phyloP scores from a whole-genome alignment of 2,329 filamentous ascomycete species.

The Stachybotrys chartarum region DNA sequence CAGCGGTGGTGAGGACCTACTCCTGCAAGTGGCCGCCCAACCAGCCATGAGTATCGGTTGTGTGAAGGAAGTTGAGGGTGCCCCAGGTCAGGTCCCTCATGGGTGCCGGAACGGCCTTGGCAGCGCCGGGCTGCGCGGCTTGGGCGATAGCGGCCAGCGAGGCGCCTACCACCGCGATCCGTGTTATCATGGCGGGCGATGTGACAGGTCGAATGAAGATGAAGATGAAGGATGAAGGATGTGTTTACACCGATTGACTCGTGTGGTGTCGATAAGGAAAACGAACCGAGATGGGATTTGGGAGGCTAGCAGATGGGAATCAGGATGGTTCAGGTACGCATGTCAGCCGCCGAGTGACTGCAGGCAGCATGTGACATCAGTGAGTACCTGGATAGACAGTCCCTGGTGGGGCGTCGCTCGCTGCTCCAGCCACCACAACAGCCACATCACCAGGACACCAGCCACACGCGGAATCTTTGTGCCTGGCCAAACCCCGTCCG shows the following conservation, averaged over 20 bases:
- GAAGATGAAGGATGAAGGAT: constrained; percentile 1
- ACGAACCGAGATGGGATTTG: neutral
- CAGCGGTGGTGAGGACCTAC: constrained; percentile 34
- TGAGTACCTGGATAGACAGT: neutral
- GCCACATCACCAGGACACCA: neutral
- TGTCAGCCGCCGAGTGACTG: neutral
- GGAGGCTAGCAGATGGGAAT: neutral
- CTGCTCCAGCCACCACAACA: neutral
- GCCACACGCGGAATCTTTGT: neutral
- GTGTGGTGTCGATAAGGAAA: neutral
- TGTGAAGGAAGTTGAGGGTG: constrained; percentile 96
- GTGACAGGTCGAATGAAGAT: neutral
- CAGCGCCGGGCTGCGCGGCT: constrained; percentile 70
- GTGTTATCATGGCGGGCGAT: constrained; percentile 15
- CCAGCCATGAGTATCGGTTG: constrained; percentile 95
- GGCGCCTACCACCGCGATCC: constrained; percentile 14
- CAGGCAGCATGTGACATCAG: neutral
- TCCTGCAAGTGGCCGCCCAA: constrained; percentile 89
- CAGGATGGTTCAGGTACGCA: neutral
- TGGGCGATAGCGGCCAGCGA: constrained; percentile 29
- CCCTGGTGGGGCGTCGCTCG: neutral
- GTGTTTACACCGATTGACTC: too few species aligned
- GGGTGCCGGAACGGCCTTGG: constrained; percentile 69
- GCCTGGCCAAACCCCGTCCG: too few species aligned
- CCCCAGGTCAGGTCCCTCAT: constrained; percentile 83